Evolutionary conservation across 495 filamentous ascomycete genomes (phyloP).

Genomic region (Podospora conica): DNA sequence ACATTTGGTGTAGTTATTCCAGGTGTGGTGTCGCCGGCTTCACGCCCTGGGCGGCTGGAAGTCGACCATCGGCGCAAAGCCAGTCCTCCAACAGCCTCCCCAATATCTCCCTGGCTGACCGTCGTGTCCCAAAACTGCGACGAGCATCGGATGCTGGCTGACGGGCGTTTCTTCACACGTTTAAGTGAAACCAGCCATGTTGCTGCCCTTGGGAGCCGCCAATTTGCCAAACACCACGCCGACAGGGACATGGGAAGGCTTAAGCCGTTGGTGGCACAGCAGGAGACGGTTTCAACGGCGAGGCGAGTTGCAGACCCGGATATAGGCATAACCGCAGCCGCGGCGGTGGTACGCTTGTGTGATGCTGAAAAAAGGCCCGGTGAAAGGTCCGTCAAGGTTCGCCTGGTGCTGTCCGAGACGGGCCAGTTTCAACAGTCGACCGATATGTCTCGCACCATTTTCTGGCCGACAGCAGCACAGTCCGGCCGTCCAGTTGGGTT

Average conservation of each 20-base stretch:
- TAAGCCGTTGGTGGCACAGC: background rate
- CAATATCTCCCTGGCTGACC: background rate
- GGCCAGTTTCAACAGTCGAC: background rate
- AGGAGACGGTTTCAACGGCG: background rate
- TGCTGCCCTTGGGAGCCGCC: background rate
- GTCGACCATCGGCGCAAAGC: background rate
- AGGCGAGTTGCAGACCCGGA: background rate
- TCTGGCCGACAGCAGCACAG: slow-evolving; percentile 18
- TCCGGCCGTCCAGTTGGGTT: slow-evolving; percentile 6
- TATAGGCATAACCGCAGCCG: background rate
- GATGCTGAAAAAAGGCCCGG: background rate
- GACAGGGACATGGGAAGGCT: background rate
- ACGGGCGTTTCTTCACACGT: background rate
- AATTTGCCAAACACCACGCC: background rate
- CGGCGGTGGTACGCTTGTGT: background rate
- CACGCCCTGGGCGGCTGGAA: background rate
- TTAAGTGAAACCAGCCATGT: background rate
- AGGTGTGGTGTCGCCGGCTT: background rate
- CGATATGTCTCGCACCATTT: slow-evolving; percentile 27
- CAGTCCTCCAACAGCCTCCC: background rate
- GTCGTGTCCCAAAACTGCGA: background rate
- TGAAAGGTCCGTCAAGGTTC: background rate
- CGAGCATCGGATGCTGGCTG: background rate
- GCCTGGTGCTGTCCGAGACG: background rate
- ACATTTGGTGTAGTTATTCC: background rate